Conservation (phyloP, 371 early-diverging fungal genomes). For the Mucor piriformis region DNA sequence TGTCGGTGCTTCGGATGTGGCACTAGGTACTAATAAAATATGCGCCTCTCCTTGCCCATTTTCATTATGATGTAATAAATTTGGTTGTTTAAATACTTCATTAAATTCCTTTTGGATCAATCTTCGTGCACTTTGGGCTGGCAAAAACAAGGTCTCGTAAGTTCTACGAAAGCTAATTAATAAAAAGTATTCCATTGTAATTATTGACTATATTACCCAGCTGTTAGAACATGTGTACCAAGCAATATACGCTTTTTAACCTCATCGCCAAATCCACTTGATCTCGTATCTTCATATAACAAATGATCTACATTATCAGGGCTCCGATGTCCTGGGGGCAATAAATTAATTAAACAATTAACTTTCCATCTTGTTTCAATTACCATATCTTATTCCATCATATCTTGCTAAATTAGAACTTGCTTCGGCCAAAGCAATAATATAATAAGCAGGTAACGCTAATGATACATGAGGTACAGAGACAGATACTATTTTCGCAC, state of each 20-base stretch:
- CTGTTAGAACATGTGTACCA: constrained; percentile 84
- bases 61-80: constrained; percentile 26
- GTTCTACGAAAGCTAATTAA: constrained; percentile 30
- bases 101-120: constrained; percentile 84
- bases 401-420: constrained; percentile 88
- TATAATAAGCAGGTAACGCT: constrained; percentile 87
- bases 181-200: neutral
- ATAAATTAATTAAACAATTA: neutral
- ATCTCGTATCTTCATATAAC: constrained; percentile 66
- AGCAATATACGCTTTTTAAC: constrained; percentile 83
- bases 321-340: constrained; percentile 42
- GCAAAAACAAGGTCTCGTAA: constrained; percentile 70
- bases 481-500: constrained; percentile 73
- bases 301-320: constrained; percentile 31
- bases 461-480: constrained; percentile 71
- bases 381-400: constrained; percentile 88
- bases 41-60: constrained; percentile 34
- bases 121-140: constrained; percentile 81
- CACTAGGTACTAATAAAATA: constrained; percentile 73
- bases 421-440: constrained; percentile 90
- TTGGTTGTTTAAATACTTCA: constrained; percentile 60
- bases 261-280: constrained; percentile 79
- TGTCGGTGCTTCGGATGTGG: constrained; percentile 69
- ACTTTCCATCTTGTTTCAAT: no score
- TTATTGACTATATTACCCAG: constrained; percentile 58